These are phyloP conservation scores for Trypanosoma theileri DNA, from an alignment of 208 protist species.

Conservation along the genomic window DNA sequence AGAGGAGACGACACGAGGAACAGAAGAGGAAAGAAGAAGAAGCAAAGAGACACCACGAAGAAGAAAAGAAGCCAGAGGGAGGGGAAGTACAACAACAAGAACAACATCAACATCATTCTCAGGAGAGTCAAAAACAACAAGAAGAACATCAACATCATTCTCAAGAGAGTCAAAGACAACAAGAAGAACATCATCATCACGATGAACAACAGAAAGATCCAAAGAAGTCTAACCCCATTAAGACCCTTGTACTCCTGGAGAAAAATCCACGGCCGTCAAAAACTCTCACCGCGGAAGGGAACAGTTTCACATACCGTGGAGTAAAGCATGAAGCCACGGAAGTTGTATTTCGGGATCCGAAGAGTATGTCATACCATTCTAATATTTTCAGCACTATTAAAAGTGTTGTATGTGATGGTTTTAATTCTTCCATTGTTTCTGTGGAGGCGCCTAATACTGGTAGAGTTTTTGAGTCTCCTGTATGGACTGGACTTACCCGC, in stretches of 20 bases:
- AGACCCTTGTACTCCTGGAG: slow-evolving; percentile 69
- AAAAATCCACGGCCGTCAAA: slow-evolving; percentile 36
- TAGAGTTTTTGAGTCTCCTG: slow-evolving; percentile 56
- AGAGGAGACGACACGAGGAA: not conserved
- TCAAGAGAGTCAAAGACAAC: not conserved
- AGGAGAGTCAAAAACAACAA: not conserved
- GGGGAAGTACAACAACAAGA: not conserved
- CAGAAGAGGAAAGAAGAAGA: slow-evolving; percentile 3
- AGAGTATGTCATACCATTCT: slow-evolving; percentile 59
- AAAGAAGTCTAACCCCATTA: slow-evolving; percentile 45
- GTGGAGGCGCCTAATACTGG: slow-evolving; percentile 60
- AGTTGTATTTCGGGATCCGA: slow-evolving; percentile 41
- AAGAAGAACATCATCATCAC: not conserved
- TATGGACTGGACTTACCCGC: slow-evolving; percentile 67
- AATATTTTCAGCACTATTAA: slow-evolving; percentile 51
- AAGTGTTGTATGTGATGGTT: slow-evolving; percentile 56
- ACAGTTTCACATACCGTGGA: slow-evolving; percentile 42
- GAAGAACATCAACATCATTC: not conserved
- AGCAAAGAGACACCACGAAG: not conserved
- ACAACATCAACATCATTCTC: not conserved
- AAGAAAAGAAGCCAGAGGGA: not conserved
- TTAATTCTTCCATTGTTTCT: slow-evolving; percentile 66
- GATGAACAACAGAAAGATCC: slow-evolving; percentile 9
- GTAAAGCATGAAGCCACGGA: slow-evolving; percentile 50
- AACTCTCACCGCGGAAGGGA: slow-evolving; percentile 16